A percentile compares a stretch with the other conserved stretches of the same genome.
phyloP scores from a whole-genome alignment of 108 stramenopile genomes.

The Parietichytrium sp. region DNA sequence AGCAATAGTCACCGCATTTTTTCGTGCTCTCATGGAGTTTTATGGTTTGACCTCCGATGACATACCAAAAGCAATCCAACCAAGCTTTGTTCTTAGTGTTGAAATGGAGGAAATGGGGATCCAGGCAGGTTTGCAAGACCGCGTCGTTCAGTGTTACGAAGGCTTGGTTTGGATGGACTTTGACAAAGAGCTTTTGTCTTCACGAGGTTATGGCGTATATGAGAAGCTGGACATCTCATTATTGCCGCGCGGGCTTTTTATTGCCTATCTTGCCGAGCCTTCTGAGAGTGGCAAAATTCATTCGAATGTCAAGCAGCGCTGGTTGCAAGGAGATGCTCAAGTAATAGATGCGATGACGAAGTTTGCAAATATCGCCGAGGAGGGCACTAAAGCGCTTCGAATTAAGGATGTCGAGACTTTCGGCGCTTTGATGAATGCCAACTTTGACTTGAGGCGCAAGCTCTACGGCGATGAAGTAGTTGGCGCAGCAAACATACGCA shows the following conservation, averaged over 20 bases:
- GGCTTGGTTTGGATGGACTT: constrained; percentile 55
- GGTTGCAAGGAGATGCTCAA: constrained; percentile 18
- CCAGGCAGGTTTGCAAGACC: constrained; percentile 52
- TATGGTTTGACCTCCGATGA: not conserved
- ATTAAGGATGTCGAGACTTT: not conserved
- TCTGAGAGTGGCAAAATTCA: constrained; percentile 47
- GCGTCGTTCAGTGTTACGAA: constrained; percentile 52
- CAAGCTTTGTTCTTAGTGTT: constrained; percentile 37
- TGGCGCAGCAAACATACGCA: constrained; percentile 36
- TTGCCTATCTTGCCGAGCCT: constrained; percentile 43
- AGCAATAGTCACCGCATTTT: constrained; percentile 48
- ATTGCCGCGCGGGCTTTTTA: constrained; percentile 26
- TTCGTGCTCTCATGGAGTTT: constrained; percentile 41
- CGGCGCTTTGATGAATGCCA: constrained; percentile 35
- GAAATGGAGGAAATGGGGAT: constrained; percentile 52
- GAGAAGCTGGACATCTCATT: too few relatives aligned
- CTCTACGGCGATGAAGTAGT: constrained; percentile 48
- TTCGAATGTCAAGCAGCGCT: constrained; percentile 42
- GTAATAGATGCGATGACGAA: constrained; percentile 32
- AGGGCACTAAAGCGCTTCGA: not conserved
- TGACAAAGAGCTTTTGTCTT: not conserved
- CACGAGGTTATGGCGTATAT: constrained; percentile 36
- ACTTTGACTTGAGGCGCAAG: constrained; percentile 41
- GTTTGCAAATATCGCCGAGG: constrained; percentile 8
- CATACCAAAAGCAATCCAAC: not conserved